Evolutionary conservation across 2,329 filamentous ascomycete species (phyloP), one percentile per base, ranked within the genome.

Genomic region (Dichotomopilus funicola): DNA sequence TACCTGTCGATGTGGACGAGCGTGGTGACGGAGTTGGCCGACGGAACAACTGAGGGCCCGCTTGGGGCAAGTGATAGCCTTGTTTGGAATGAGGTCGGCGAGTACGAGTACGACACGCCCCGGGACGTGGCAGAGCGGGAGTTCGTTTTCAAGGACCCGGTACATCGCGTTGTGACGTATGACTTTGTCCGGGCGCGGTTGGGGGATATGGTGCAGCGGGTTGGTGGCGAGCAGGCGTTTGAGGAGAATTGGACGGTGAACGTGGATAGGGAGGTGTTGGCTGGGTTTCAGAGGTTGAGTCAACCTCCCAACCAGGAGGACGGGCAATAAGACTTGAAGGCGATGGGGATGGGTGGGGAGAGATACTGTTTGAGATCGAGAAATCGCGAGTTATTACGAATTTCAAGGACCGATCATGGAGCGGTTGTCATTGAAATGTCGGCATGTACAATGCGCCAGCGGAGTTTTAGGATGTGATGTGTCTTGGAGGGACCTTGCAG

Each of bases 1-100:
- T 83, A 88, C 64, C 83, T 94, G 64, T 77, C 78, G 1, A 79
- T 91, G 72, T 94, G 89, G 89, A 88, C 85, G 1, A 81, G 80
- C 60, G 79, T 89, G 1, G 73, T 91, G 35, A 72, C 72, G 1
- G 85, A 90, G 63, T 71, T 91, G 49, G 83, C 86, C 46, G 81
- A 81, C 31, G 74, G 76, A 42, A 75, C 11, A 11, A 13, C 40
- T 11, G 6, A 42, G 6, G 11, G 11, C 11, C 11, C 40, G 5
- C 41, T 46, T 8, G 35, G 52, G 2, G 52, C 40, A n/a, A 53
- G 42, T 9, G 62, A 65, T 19, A 49, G 41, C 52, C 71, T 82
- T n/a, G 73, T 83, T 10, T 77, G 76, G 72, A 66, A 63, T 1
- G 57, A 66, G 1, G 59, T 67, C 6, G 61, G 66, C 19, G 43